Evolutionary conservation across 495 filamentous ascomycete species (phyloP).

Genomic region (Jackrogersella multiformis): DNA sequence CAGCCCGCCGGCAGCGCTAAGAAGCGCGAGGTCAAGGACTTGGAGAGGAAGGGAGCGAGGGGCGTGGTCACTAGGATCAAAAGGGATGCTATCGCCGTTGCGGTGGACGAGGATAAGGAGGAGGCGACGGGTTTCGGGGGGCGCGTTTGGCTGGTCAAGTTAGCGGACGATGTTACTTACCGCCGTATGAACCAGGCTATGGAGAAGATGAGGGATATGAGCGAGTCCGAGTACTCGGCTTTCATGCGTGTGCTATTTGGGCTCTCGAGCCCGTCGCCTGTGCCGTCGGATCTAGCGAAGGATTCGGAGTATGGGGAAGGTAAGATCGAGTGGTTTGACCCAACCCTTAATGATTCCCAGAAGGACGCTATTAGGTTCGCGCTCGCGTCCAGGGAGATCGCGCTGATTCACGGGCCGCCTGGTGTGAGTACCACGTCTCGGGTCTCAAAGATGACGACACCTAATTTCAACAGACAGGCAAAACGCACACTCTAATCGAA

Average conservation of each 20-base stretch:
- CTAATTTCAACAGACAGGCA: constrained; percentile 71
- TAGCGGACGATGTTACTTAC: constrained; percentile 95
- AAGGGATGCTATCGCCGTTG: constrained; percentile 73
- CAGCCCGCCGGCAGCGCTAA: constrained; percentile 74
- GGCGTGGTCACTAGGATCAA: constrained; percentile 83
- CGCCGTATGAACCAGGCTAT: constrained; percentile 91
- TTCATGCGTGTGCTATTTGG: constrained; percentile 90
- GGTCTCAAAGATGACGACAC: neutral
- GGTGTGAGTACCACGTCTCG: constrained; percentile 61
- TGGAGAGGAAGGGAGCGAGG: constrained; percentile 71
- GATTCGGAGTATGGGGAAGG: constrained; percentile 51
- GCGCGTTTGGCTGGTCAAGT: constrained; percentile 76
- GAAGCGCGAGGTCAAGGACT: constrained; percentile 73
- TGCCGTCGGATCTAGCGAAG: constrained; percentile 55
- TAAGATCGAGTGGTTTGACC: constrained; percentile 76
- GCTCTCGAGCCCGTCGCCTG: constrained; percentile 64
- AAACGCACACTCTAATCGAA: constrained; percentile 97
- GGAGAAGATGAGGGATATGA: constrained; percentile 78
- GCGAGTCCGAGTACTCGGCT: constrained; percentile 71
- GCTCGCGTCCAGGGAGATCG: constrained; percentile 81
- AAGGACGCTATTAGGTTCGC: constrained; percentile 92
- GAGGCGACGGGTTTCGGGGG: constrained; percentile 69
- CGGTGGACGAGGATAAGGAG: constrained; percentile 67
- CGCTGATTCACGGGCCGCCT: constrained; percentile 93
- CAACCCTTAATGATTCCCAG: constrained; percentile 85